These are phyloP conservation scores for Rhynchosporium agropyri DNA, from an alignment of 2,329 filamentous ascomycete species.

Conservation along the genomic window DNA sequence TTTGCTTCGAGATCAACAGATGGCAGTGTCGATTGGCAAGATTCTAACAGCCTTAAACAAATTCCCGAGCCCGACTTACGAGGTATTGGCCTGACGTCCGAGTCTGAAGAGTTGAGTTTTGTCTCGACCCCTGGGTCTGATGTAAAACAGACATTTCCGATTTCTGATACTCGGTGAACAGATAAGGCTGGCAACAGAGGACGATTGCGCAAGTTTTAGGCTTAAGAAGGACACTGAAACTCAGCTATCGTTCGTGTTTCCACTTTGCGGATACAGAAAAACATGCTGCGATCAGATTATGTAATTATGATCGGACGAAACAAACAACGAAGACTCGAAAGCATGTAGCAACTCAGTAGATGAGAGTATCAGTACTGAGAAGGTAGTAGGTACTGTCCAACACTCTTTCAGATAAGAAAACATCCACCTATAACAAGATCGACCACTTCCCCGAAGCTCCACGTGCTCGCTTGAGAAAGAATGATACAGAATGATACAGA, in stretches of 20 bases:
- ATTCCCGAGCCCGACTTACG: neutral
- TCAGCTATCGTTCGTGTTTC: neutral
- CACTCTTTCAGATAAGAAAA: too few relatives aligned
- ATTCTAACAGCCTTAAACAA: neutral
- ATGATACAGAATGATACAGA: too few relatives aligned
- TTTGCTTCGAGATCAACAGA: conserved; percentile 8
- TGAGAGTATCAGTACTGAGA: too few relatives aligned
- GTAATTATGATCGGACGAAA: neutral
- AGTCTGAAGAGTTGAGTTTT: neutral
- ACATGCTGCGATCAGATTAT: neutral
- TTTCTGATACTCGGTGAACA: too few relatives aligned
- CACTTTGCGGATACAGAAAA: neutral
- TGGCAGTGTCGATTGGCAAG: conserved; percentile 9
- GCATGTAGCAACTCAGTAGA: too few relatives aligned
- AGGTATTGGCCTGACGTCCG: neutral
- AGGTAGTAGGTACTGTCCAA: too few relatives aligned
- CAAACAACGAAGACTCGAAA: too few relatives aligned
- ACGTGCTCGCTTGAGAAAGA: too few relatives aligned
- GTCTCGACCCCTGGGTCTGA: neutral
- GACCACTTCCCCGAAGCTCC: too few relatives aligned
- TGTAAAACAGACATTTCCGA: neutral
- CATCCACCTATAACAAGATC: too few relatives aligned
- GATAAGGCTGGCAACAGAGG: neutral
- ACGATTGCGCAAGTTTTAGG: neutral
- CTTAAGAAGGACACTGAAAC: neutral